Conservation (phyloP, 768 basidiomycete genomes). For the Macrolepiota albuminosa region DNA sequence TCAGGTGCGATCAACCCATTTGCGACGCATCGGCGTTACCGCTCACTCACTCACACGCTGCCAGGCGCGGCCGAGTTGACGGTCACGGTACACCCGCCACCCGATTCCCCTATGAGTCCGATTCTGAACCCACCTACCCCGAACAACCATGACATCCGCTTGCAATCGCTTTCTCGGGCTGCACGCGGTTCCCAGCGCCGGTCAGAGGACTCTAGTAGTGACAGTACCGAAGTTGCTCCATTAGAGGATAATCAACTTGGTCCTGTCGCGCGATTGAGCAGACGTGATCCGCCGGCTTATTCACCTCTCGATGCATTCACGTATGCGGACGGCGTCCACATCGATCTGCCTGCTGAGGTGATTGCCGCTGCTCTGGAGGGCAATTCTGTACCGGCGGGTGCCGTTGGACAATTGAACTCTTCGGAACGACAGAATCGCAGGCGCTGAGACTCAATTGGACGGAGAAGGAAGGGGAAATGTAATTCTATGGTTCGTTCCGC, state of each 20-base stretch:
- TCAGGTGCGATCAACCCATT: constrained; percentile 85
- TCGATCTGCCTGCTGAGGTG: constrained; percentile 89
- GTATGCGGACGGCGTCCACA: constrained; percentile 85
- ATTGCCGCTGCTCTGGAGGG: constrained; percentile 88
- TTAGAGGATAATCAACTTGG: constrained; percentile 26
- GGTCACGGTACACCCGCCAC: constrained; percentile 70
- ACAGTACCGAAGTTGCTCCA: constrained; percentile 17
- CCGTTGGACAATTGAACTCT: constrained; percentile 46
- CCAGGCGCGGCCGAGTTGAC: constrained; percentile 58
- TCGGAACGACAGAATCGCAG: constrained; percentile 56
- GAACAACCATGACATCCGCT: constrained; percentile 74
- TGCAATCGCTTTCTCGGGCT: constrained; percentile 54
- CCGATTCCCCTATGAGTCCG: constrained; percentile 73
- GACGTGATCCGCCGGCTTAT: constrained; percentile 80
- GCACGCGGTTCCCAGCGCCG: constrained; percentile 29
- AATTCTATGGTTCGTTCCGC: constrained; percentile 19
- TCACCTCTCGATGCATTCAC: constrained; percentile 84
- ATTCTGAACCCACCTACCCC: constrained; percentile 83
- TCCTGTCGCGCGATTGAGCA: constrained; percentile 31
- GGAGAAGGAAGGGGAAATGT: constrained; percentile 2
- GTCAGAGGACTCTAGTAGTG: constrained; percentile 27
- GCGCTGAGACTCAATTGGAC: constrained; percentile 25
- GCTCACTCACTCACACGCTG: constrained; percentile 66
- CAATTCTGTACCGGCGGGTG: constrained; percentile 51
- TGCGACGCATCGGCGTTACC: constrained; percentile 65